Evolutionary conservation across 179 eudicot genomes (phyloP).

Genomic region (Carnegiea gigantea): DNA sequence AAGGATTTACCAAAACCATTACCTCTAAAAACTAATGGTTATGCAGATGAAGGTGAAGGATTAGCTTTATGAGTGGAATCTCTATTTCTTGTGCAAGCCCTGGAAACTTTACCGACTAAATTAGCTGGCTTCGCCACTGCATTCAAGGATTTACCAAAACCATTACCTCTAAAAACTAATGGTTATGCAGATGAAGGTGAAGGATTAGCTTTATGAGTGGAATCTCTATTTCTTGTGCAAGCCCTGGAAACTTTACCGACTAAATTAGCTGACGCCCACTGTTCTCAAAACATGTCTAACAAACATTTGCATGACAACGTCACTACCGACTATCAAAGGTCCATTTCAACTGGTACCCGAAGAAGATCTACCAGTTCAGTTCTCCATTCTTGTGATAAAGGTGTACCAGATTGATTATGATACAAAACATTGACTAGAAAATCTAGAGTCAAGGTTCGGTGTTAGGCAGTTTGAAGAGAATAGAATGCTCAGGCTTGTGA

Average conservation of each 20-base stretch:
- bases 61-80: background rate
- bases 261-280: background rate
- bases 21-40: too few species aligned
- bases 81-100: background rate
- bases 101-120: background rate
- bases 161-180: too few species aligned
- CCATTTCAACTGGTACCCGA: background rate
- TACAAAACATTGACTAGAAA: background rate
- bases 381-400: background rate
- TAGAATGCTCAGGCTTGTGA: slow-evolving; percentile 90
- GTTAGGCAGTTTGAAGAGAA: slow-evolving; percentile 67
- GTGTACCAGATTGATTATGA: background rate
- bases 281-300: background rate
- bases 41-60: too few species aligned
- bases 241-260: background rate
- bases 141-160: too few species aligned
- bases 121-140: too few species aligned
- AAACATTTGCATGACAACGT: background rate
- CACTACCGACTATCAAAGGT: background rate
- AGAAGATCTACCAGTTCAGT: background rate
- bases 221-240: background rate
- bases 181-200: too few species aligned
- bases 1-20: too few species aligned
- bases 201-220: background rate
- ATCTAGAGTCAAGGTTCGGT: slow-evolving; percentile 39